A percentile compares a stretch with the other conserved stretches of the same genome.
These are phyloP conservation scores for Cucurbita maxima DNA, from an alignment of 306 rosid species.

Conservation along the genomic window DNA sequence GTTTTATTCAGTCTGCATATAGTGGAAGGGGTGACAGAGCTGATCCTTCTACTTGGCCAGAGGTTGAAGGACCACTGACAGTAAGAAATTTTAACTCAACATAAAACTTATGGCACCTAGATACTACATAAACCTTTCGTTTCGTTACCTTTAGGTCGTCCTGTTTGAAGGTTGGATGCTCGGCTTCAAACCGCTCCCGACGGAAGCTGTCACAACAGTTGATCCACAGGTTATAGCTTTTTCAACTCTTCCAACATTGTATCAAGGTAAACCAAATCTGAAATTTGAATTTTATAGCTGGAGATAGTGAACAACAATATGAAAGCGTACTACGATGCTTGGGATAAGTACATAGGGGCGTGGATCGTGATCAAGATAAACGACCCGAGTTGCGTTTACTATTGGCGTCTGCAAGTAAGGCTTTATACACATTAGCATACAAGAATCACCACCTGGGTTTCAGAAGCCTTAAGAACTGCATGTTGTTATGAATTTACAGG, in stretches of 20 bases:
- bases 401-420: slow-evolving; percentile 82
- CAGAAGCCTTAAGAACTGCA: neutral
- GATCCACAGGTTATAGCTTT: slow-evolving; percentile 66
- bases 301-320: slow-evolving; percentile 63
- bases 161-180: slow-evolving; percentile 98
- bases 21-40: slow-evolving; percentile 84
- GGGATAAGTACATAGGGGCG: slow-evolving; percentile 72
- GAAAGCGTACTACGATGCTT: slow-evolving; percentile 70
- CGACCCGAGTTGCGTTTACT: slow-evolving; percentile 67
- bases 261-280: neutral
- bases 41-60: slow-evolving; percentile 74
- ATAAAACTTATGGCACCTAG: neutral
- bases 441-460: neutral
- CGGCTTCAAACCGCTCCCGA: slow-evolving; percentile 73
- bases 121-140: neutral
- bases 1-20: slow-evolving; percentile 57
- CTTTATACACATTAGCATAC: neutral
- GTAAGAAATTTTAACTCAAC: slow-evolving; percentile 20
- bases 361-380: slow-evolving; percentile 86
- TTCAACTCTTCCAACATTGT: neutral
- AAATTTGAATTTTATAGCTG: slow-evolving; percentile 28
- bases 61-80: slow-evolving; percentile 68
- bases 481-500: slow-evolving; percentile 34
- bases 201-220: slow-evolving; percentile 46
- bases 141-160: slow-evolving; percentile 39